Evolutionary conservation across 306 rosid genomes (phyloP).

Genomic region (Canavalia ensiformis): DNA sequence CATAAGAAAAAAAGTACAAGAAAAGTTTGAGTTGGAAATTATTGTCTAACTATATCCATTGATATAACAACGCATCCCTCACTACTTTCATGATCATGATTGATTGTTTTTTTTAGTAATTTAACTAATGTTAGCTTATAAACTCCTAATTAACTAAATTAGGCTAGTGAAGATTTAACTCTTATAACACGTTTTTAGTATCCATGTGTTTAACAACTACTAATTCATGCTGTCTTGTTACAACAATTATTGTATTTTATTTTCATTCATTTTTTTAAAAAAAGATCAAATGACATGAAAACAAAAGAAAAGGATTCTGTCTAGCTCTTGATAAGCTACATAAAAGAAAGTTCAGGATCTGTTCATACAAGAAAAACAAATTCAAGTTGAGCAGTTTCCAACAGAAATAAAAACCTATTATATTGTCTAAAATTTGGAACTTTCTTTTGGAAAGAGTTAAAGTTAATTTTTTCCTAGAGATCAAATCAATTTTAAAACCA

Average conservation of each 20-base stretch:
- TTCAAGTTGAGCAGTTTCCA: background rate
- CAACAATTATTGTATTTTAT: background rate
- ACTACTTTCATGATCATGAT: background rate
- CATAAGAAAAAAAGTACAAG: background rate
- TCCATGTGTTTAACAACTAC: background rate
- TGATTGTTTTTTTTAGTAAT: background rate
- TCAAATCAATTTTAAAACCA: background rate
- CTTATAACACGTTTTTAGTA: background rate
- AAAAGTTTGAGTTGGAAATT: background rate
- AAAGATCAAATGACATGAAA: too few species aligned
- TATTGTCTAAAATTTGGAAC: background rate
- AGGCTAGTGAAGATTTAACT: background rate
- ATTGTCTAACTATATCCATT: background rate
- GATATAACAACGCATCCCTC: background rate
- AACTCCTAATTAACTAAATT: background rate
- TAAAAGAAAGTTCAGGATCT: constrained; percentile 6
- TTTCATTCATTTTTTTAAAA: background rate
- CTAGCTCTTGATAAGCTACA: background rate
- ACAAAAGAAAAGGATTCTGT: too few species aligned
- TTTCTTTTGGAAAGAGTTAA: too few species aligned
- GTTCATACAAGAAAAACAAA: constrained; percentile 1
- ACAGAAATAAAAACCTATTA: background rate
- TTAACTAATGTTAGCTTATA: background rate
- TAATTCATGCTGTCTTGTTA: background rate
- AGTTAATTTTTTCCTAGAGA: too few species aligned